Evolutionary conservation across 768 basidiomycete genomes (phyloP), one percentile per base, ranked within the genome.

Genomic region (Serendipita sp.): DNA sequence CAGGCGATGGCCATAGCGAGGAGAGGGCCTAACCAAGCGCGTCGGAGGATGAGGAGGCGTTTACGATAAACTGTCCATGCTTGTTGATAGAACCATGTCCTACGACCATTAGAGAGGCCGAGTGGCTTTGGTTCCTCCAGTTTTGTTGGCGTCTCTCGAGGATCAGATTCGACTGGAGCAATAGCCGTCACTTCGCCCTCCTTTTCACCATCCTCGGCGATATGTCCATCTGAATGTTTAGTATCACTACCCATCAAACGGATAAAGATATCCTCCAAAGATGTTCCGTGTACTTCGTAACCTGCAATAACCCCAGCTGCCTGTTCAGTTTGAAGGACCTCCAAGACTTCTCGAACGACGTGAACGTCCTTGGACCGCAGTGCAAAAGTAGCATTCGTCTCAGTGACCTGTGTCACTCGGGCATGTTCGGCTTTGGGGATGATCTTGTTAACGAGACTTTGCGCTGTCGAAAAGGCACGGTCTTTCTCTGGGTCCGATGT

Each of bases 221-320:
- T 69, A n/a, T 18, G 3, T 34, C 56, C 28, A 30, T 32, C 44
- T 41, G 48, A 45, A 60, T 46, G 15, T 54, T 60, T 34, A 3
- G 46, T n/a, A 47, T 69, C 67, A 47, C 28, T 38, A 30, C 35
- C 73, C 86, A 89, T 88, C 16, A 91, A 73, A 45, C 80, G 78
- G 18, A 91, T 77, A 75, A 91, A 91, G 51, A 91, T 86, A 65
- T 89, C 86, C 72, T 91, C 89, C 45, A 91, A 85, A 5, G 86
- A 82, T 0, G 88, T 85, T 8, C 86, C 84, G 23, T 86, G 73
- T 28, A 89, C 78, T 64, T 89, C 85, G 69, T 85, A 87, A 0
- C 81, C 82, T 0, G 70, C 69, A 44, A 88, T 75, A 7, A 71
- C 66, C 47, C 77, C 75, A 0, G 68, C 66, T 5, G 64, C 68